Percentiles rank a stretch among this genome's conserved stretches.
Conservation (phyloP, 805 yeast species). For the Saturnispora halmiae region DNA sequence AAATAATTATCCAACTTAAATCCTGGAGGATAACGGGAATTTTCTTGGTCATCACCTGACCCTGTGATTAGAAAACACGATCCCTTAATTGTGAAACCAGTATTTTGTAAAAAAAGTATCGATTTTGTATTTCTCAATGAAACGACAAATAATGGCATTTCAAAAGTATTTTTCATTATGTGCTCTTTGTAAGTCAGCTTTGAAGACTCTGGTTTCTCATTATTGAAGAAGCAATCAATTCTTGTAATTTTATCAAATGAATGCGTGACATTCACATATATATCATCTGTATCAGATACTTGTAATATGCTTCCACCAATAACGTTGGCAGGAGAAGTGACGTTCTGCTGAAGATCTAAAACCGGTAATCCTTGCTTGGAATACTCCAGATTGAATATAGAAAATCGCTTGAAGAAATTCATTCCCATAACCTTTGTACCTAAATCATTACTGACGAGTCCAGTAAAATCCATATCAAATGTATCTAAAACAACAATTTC, state of each 20-base stretch:
- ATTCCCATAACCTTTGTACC: slow-evolving; percentile 3
- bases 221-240: slow-evolving; percentile 5
- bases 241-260: slow-evolving; percentile 7
- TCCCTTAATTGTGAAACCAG: slow-evolving; percentile 20
- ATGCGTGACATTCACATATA: slow-evolving; percentile 2
- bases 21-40: slow-evolving; percentile 9
- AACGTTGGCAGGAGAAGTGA: neutral
- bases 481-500: slow-evolving; percentile 7
- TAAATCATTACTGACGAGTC: neutral
- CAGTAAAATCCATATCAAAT: neutral
- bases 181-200: neutral
- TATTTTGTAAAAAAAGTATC: slow-evolving; percentile 22
- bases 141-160: slow-evolving; percentile 23
- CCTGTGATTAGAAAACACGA: slow-evolving; percentile 21
- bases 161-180: slow-evolving; percentile 19
- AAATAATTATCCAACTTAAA: slow-evolving; percentile 20
- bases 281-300: slow-evolving; percentile 2
- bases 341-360: neutral
- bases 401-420: slow-evolving; percentile 1
- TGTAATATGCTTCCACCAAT: slow-evolving; percentile 8
- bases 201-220: neutral
- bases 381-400: slow-evolving; percentile 1
- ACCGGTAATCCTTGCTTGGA: slow-evolving; percentile 2
- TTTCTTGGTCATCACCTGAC: slow-evolving; percentile 21
- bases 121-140: slow-evolving; percentile 21